Conservation (phyloP, 345 rosid genomes). For the Salix koriyanagi region DNA sequence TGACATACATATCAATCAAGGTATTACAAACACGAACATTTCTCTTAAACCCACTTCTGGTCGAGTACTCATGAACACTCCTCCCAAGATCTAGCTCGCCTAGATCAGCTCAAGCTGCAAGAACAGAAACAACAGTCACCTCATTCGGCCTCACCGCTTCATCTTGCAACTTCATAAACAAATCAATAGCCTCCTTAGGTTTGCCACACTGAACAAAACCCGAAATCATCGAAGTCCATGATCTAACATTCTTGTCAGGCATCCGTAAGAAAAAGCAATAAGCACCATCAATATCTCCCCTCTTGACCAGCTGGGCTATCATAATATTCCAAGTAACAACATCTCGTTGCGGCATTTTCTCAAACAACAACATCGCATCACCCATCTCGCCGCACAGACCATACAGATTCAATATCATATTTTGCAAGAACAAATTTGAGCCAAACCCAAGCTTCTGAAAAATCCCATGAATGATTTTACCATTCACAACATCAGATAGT, state of each 20-base stretch:
- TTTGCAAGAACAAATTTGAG: conserved; percentile 30
- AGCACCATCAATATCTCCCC: conserved; percentile 24
- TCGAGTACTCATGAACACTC: conserved; percentile 30
- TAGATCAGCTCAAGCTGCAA: conserved; percentile 36
- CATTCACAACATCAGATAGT: conserved; percentile 13
- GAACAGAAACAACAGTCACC: conserved; percentile 33
- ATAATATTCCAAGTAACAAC: conserved; percentile 36
- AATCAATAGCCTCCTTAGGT: conserved; percentile 26
- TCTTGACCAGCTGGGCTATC: conserved; percentile 27
- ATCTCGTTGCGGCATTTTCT: conserved; percentile 36
- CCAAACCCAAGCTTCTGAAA: conserved; percentile 37
- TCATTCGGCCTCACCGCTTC: conserved; percentile 27
- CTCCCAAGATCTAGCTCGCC: conserved; percentile 32
- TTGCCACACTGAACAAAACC: conserved; percentile 27
- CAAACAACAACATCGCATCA: conserved; percentile 34
- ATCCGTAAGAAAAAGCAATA: conserved; percentile 17
- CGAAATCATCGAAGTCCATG: conserved; percentile 35
- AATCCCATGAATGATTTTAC: conserved; percentile 26
- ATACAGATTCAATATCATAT: conserved; percentile 29
- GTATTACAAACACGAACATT: conserved; percentile 30
- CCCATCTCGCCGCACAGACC: conserved; percentile 25
- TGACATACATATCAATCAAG: conserved; percentile 42
- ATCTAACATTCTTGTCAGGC: conserved; percentile 36
- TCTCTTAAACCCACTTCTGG: conserved; percentile 21
- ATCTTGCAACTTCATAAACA: conserved; percentile 35